Conservation (phyloP, 805 yeast genomes). For the Ogataea wickerhamii region DNA sequence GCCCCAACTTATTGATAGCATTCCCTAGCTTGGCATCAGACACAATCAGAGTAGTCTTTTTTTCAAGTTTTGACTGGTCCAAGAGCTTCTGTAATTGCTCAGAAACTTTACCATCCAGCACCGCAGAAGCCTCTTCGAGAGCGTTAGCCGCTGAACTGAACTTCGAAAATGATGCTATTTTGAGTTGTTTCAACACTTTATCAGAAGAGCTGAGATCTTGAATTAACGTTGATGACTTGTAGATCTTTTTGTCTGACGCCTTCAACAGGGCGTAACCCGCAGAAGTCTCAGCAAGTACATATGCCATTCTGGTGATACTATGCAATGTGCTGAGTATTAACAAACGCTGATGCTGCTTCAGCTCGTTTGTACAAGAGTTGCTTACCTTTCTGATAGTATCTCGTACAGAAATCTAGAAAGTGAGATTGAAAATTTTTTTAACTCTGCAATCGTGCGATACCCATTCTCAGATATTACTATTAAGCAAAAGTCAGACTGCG, state of each 20-base stretch:
- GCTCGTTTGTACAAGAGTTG: too few relatives aligned
- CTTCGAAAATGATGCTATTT: slow-evolving; percentile 93
- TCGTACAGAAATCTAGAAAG: background rate
- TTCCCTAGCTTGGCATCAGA: slow-evolving; percentile 95
- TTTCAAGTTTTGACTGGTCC: slow-evolving; percentile 71
- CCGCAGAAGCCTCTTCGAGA: slow-evolving; percentile 87
- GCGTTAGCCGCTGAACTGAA: slow-evolving; percentile 94
- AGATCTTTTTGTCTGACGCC: slow-evolving; percentile 95
- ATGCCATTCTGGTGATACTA: slow-evolving; percentile 68
- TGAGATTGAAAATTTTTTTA: slow-evolving; percentile 2
- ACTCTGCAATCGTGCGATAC: background rate
- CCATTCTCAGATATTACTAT: background rate
- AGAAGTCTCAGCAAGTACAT: slow-evolving; percentile 93
- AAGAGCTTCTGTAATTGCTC: slow-evolving; percentile 74
- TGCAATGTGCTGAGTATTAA: too few relatives aligned
- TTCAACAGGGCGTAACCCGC: slow-evolving; percentile 98
- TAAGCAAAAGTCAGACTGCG: background rate
- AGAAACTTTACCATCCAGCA: slow-evolving; percentile 91
- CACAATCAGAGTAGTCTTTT: slow-evolving; percentile 83
- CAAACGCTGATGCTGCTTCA: too few relatives aligned
- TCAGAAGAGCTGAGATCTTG: slow-evolving; percentile 79
- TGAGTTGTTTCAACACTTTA: slow-evolving; percentile 84
- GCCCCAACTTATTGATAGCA: slow-evolving; percentile 90
- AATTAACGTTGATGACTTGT: slow-evolving; percentile 73
- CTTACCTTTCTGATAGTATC: too few relatives aligned